Percentiles rank a stretch among this genome's conserved stretches.
Evolutionary conservation across 768 basidiomycete genomes (phyloP).

Genomic region (Amyloporia xantha): DNA sequence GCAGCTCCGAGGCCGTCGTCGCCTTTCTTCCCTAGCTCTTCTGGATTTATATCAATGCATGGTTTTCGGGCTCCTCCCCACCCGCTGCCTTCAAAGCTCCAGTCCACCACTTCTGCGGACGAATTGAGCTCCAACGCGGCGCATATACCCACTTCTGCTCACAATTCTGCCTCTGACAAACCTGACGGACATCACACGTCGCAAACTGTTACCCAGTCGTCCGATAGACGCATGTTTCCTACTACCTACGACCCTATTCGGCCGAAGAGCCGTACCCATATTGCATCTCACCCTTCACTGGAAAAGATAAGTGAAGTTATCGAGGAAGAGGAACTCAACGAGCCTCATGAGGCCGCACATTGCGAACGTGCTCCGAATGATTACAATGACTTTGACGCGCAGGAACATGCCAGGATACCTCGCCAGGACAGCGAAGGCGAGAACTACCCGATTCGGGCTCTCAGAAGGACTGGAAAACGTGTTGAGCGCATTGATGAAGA

Average conservation of each 20-base stretch:
- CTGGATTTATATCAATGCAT: slow-evolving; percentile 2
- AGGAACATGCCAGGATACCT: not conserved
- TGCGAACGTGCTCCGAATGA: not conserved
- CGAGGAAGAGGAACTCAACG: slow-evolving; percentile 6
- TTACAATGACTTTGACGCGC: not conserved
- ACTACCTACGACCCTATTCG: not conserved
- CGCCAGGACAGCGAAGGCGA: not conserved
- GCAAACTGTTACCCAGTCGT: not conserved
- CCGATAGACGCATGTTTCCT: not conserved
- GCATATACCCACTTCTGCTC: slow-evolving; percentile 18
- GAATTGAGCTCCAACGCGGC: slow-evolving; percentile 16
- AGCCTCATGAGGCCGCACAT: not conserved
- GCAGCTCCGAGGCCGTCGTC: slow-evolving; percentile 12
- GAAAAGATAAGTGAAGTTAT: slow-evolving; percentile 16
- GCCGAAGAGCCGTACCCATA: slow-evolving; percentile 3
- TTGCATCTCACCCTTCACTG: slow-evolving; percentile 14
- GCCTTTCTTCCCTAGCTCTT: slow-evolving; percentile 11
- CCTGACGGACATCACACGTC: not conserved
- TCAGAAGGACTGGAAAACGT: slow-evolving; percentile 8
- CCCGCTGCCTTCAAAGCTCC: slow-evolving; percentile 4
- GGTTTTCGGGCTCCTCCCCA: slow-evolving; percentile 8
- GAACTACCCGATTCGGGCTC: too few species aligned
- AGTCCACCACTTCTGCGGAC: slow-evolving; percentile 5
- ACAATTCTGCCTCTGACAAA: not conserved
- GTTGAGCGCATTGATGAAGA: slow-evolving; percentile 1